A percentile compares a stretch with the other conserved stretches of the same genome.
Evolutionary conservation across 169 alveolate species (phyloP).

Genomic region (Blepharisma undulans): DNA sequence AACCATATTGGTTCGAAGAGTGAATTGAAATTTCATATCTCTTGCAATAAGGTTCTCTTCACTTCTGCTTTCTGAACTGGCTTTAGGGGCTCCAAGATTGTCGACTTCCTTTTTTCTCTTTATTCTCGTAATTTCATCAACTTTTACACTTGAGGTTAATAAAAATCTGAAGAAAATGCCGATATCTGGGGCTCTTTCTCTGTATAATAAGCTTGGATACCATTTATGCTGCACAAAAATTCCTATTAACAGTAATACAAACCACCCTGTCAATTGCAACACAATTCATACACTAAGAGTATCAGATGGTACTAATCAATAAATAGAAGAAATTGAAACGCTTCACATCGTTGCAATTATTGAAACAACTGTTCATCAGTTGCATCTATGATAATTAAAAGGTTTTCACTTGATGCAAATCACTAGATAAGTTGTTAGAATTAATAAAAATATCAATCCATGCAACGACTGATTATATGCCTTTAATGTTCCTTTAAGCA

Average conservation of each 20-base stretch:
- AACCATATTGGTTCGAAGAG: not conserved
- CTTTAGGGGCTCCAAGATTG: not conserved
- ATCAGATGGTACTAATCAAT: not conserved
- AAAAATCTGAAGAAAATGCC: slow-evolving; percentile 9
- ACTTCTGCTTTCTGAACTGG: not conserved
- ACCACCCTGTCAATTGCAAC: not conserved
- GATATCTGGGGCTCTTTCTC: not conserved
- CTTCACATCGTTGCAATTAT: not conserved
- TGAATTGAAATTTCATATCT: not conserved
- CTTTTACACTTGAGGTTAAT: not conserved
- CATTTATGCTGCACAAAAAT: not conserved
- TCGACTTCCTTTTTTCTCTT: not conserved
- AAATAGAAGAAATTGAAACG: not conserved
- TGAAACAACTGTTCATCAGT: slow-evolving; percentile 15
- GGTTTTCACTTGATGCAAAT: not conserved
- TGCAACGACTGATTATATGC: not conserved
- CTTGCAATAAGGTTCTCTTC: not conserved
- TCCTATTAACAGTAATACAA: not conserved
- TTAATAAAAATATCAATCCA: not conserved
- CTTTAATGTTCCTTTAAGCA: not conserved
- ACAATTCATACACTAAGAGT: not conserved
- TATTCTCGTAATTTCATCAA: not conserved
- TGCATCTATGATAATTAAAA: slow-evolving; percentile 30
- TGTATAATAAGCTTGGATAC: not conserved
- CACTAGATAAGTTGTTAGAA: not conserved